Evolutionary conservation across 169 alveolate genomes (phyloP), one percentile per base, ranked within the genome.

Genomic region (Cryptosporidium sp.): DNA sequence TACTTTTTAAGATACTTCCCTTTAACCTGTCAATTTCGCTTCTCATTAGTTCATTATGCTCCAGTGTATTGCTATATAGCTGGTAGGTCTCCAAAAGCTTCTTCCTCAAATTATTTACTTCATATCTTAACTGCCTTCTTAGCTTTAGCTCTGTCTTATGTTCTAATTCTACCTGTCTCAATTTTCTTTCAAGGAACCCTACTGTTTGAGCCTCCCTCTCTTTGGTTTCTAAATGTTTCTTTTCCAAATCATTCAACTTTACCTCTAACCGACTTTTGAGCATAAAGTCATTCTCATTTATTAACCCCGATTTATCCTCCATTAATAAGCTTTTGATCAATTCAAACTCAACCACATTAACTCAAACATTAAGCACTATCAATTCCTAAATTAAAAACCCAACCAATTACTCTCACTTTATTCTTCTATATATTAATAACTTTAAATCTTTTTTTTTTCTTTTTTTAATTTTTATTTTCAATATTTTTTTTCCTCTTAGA

Each of bases 131-230:
- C 35, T 80, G 89, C 18, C 89, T 59, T 48, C 89, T 59, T 1
- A 80, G 67, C 31, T 80, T 59, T 12, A 80, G 3, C 39, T 80
- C 89, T 14, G 65, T 80, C 75, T 80, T 80, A 39, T 80, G 89
- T 52, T 80, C 89, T 50, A 80, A 65, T 39, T 80, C 89, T 12
- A 80, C 75, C 2, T 80, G 89, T 33, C 39, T 80, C 55, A 80
- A 67, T 41, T 58, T 80, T 21, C 89, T 80, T 35, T 80, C 89
- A 14, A 80, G 65, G 31, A 80, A 62, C 12, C 89, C 89, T 8
- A 80, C 89, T 16, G 89, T 43, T 26, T 80, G 89, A 7, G 89
- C 73, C 23, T 80, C 89, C 50, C 89, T 80, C 62, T 80, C 89
- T 31, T 80, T 80, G 12, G 68, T 80, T 29, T 59, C 89, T 21